These are phyloP conservation scores for Yamadazyma sp. DNA, from an alignment of 805 yeast genomes.

Conservation along the genomic window DNA sequence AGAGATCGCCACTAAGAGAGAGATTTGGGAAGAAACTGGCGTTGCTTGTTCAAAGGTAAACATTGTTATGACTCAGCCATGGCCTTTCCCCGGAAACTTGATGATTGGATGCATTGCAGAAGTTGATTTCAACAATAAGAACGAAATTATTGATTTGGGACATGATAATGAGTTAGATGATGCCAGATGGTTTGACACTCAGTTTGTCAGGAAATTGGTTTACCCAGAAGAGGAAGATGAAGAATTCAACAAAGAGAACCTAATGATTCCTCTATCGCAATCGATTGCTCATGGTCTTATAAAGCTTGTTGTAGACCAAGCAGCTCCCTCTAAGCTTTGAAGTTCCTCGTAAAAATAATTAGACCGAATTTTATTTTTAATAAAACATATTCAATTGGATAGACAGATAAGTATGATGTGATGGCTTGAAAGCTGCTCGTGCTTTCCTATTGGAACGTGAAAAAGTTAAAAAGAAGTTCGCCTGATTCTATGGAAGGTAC, in stretches of 20 bases:
- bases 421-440: no score
- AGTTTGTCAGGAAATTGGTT: conserved; percentile 47
- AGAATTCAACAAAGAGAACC: conserved; percentile 33
- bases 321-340: conserved; percentile 1
- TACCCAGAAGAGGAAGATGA: conserved; percentile 21
- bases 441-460: no score
- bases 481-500: no score
- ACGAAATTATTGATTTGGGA: conserved; percentile 65
- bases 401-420: no score
- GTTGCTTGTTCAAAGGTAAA: conserved; percentile 57
- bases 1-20: conserved; percentile 84
- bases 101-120: conserved; percentile 90
- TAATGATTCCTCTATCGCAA: conserved; percentile 43
- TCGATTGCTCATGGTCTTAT: conserved; percentile 47
- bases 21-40: conserved; percentile 96
- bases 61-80: conserved; percentile 80
- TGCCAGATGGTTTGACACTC: conserved; percentile 78
- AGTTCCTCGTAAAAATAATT: no score
- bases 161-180: conserved; percentile 86
- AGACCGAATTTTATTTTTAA: no score
- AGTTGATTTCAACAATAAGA: conserved; percentile 67
- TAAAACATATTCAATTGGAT: no score
- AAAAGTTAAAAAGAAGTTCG: no score
- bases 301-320: conserved; percentile 35
- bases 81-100: conserved; percentile 95